These are phyloP conservation scores for Takakia lepidozioides DNA, from an alignment of 225 moss, liverwort and hornwort genomes.

Conservation along the genomic window DNA sequence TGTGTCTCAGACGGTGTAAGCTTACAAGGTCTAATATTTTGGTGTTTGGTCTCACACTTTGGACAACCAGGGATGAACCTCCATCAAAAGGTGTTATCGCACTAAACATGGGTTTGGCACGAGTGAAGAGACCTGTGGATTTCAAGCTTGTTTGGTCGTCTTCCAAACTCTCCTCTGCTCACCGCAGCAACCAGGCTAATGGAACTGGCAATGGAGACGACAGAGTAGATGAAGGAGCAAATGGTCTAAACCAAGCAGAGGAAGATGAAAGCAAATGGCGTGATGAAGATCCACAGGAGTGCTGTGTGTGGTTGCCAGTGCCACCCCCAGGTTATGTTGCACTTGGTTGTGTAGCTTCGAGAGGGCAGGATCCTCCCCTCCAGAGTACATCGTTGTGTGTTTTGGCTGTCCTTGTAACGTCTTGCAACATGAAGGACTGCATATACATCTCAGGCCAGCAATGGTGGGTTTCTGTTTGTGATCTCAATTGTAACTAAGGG, in stretches of 20 bases:
- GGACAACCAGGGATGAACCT: slow-evolving; percentile 42
- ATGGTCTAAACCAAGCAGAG: too few species aligned
- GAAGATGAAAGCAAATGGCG: too few species aligned
- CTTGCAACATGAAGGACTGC: slow-evolving; percentile 79
- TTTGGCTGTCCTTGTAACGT: slow-evolving; percentile 50
- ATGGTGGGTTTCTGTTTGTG: slow-evolving; percentile 15
- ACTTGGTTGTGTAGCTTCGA: slow-evolving; percentile 49
- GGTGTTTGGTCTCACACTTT: too few species aligned
- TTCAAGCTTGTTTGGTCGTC: slow-evolving; percentile 77
- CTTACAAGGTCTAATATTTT: too few species aligned
- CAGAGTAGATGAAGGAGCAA: too few species aligned
- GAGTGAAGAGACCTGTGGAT: slow-evolving; percentile 65
- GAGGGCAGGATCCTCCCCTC: slow-evolving; percentile 64
- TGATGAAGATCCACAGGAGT: slow-evolving; percentile 18
- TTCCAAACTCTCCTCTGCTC: slow-evolving; percentile 9
- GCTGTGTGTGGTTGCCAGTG: slow-evolving; percentile 51
- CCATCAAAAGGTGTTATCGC: slow-evolving; percentile 85
- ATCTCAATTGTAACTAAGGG: too few species aligned
- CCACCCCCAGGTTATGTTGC: slow-evolving; percentile 52
- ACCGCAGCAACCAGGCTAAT: too few species aligned
- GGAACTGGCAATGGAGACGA: too few species aligned
- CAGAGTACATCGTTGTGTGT: slow-evolving; percentile 74
- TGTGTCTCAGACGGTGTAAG: too few species aligned
- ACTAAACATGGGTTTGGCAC: slow-evolving; percentile 78
- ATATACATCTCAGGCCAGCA: slow-evolving; percentile 41